A percentile compares a stretch with the other conserved stretches of the same genome.
Evolutionary conservation across 805 yeast species (phyloP).

Genomic region (Yueomyces sinensis): DNA sequence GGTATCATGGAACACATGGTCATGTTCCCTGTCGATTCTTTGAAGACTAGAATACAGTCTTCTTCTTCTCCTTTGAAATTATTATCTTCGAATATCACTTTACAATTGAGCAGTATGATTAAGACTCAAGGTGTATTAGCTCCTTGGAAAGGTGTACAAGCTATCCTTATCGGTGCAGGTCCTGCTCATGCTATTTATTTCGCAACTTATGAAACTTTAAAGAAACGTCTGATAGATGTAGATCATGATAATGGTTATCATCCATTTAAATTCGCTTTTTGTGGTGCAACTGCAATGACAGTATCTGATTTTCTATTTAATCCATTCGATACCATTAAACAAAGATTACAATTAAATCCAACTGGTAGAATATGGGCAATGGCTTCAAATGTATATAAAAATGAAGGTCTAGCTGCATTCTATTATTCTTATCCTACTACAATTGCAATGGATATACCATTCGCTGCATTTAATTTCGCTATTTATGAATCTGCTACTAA

Average conservation of each 20-base stretch:
- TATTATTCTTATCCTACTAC: constrained; percentile 93
- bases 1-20: constrained; percentile 98
- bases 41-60: constrained; percentile 88
- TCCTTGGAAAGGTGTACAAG: constrained; percentile 86
- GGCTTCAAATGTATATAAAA: constrained; percentile 33
- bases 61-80: constrained; percentile 12
- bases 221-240: constrained; percentile 19
- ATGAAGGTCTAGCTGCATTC: constrained; percentile 69
- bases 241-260: constrained; percentile 24
- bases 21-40: constrained; percentile 94
- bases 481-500: constrained; percentile 79
- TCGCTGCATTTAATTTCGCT: constrained; percentile 88
- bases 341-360: constrained; percentile 70
- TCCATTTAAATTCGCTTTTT: constrained; percentile 70
- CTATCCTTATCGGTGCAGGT: constrained; percentile 94
- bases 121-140: constrained; percentile 80
- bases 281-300: constrained; percentile 88
- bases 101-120: constrained; percentile 62
- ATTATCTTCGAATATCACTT: constrained; percentile 30
- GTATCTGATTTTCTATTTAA: constrained; percentile 94
- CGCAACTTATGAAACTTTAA: constrained; percentile 78
- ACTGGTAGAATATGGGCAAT: constrained; percentile 13
- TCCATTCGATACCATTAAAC: constrained; percentile 91
- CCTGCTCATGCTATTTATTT: constrained; percentile 98
- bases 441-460: constrained; percentile 80